Percentiles rank a stretch among this genome's conserved stretches.
These are phyloP conservation scores for Copromyces sp. DNA, from an alignment of 495 filamentous ascomycete species.

Conservation along the genomic window DNA sequence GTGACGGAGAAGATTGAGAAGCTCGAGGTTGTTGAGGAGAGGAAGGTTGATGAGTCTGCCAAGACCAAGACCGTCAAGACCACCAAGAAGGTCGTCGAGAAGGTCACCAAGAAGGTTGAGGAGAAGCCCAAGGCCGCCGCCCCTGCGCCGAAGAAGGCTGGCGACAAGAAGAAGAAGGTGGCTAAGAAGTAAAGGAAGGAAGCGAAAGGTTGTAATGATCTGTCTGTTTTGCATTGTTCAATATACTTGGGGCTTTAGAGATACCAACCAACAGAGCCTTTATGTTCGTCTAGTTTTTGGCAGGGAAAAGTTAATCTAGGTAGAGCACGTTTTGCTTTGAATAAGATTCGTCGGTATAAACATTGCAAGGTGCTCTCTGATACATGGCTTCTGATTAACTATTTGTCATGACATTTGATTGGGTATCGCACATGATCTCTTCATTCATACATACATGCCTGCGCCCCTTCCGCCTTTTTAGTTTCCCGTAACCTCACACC, in stretches of 20 bases:
- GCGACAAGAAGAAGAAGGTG: slow-evolving; percentile 5
- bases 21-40: slow-evolving; percentile 17
- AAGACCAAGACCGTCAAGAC: neutral
- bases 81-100: neutral
- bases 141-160: slow-evolving; percentile 6
- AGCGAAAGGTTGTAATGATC: neutral
- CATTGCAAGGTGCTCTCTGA: no score
- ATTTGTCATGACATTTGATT: neutral
- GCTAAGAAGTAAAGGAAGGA: neutral
- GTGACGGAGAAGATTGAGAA: slow-evolving; percentile 16
- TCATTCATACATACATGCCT: neutral
- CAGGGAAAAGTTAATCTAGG: neutral
- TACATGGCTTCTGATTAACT: neutral
- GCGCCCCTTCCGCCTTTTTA: neutral
- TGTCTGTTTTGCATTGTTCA: neutral
- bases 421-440: neutral
- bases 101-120: slow-evolving; percentile 3
- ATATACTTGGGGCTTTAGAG: neutral
- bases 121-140: slow-evolving; percentile 1
- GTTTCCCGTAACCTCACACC: neutral
- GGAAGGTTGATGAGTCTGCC: neutral
- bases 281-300: neutral
- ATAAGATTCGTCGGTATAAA: neutral
- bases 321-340: neutral
- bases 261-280: neutral